Conservation (phyloP, 345 rosid genomes). For the Eucalyptus pauciflora region DNA sequence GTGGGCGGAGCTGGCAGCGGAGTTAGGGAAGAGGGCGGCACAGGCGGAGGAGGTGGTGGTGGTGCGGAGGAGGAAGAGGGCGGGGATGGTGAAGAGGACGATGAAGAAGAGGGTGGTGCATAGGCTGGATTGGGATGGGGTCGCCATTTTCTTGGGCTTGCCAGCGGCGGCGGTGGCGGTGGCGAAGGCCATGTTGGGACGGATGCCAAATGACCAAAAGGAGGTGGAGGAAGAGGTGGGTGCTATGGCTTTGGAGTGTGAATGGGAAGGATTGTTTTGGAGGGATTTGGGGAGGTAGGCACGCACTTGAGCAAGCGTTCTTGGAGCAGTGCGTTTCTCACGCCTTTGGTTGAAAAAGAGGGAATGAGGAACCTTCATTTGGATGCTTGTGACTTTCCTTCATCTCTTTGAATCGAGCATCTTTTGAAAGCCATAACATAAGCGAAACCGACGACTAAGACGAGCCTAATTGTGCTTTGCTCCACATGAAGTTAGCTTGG, state of each 20-base stretch:
- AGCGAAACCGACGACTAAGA: neutral
- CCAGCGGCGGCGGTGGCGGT: neutral
- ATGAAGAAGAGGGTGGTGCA: constrained; percentile 66
- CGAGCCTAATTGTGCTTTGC: neutral
- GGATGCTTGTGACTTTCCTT: neutral
- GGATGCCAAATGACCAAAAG: neutral
- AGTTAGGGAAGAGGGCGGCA: neutral
- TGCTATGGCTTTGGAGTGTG: neutral
- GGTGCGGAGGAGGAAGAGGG: constrained; percentile 67
- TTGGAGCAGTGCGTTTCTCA: constrained; percentile 27
- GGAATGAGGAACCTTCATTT: neutral
- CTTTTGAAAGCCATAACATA: neutral
- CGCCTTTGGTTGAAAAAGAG: neutral
- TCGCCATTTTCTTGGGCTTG: neutral
- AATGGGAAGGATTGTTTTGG: neutral
- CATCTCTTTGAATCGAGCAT: neutral
- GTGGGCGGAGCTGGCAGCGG: neutral
- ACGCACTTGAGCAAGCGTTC: constrained; percentile 11
- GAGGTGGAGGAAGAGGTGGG: neutral
- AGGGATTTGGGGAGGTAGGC: constrained; percentile 1
- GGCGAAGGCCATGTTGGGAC: neutral
- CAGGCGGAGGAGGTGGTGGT: constrained; percentile 24
- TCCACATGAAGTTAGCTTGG: neutral
- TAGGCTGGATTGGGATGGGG: constrained; percentile 19
- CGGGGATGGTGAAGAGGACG: constrained; percentile 70